Conservation (phyloP, 306 rosid species). For the Astragalus glycyphyllos region DNA sequence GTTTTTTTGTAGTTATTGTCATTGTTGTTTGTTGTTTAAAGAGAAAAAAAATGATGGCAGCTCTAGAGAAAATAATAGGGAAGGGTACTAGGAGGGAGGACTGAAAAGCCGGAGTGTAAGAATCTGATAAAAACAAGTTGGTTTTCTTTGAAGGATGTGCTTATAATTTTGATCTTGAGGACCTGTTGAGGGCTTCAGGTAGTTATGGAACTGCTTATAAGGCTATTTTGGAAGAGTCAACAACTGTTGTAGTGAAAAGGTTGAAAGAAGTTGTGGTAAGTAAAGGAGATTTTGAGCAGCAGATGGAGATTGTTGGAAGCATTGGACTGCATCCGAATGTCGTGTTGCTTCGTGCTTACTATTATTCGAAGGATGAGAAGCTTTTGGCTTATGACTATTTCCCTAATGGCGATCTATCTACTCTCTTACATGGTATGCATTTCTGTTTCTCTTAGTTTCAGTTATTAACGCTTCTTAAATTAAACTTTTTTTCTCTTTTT, state of each 20-base stretch:
- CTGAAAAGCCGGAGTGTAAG: slow-evolving; percentile 85
- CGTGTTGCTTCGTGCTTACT: slow-evolving; percentile 83
- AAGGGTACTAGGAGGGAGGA: slow-evolving; percentile 69
- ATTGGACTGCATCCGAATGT: slow-evolving; percentile 74
- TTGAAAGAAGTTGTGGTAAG: slow-evolving; percentile 83
- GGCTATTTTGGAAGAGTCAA: slow-evolving; percentile 81
- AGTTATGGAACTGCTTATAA: slow-evolving; percentile 90
- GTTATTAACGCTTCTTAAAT: background rate
- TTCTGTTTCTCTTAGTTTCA: slow-evolving; percentile 30
- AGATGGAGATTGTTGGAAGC: slow-evolving; percentile 77
- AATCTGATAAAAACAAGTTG: slow-evolving; percentile 80
- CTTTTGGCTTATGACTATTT: slow-evolving; percentile 78
- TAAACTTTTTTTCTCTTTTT: background rate
- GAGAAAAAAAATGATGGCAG: slow-evolving; percentile 55
- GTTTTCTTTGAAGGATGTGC: slow-evolving; percentile 87
- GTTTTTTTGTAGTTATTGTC: slow-evolving; percentile 56
- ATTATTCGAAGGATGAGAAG: slow-evolving; percentile 91
- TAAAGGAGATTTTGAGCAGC: slow-evolving; percentile 80
- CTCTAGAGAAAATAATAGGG: slow-evolving; percentile 54
- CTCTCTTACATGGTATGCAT: slow-evolving; percentile 74
- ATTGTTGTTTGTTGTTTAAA: slow-evolving; percentile 66
- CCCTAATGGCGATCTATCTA: slow-evolving; percentile 71
- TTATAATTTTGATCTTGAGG: slow-evolving; percentile 86
- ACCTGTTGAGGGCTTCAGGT: slow-evolving; percentile 84
- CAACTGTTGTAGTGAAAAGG: slow-evolving; percentile 90